Base-by-base conservation (phyloP, 495 filamentous ascomycete genomes). In the Parathielavia hyrcaniae region DNA sequence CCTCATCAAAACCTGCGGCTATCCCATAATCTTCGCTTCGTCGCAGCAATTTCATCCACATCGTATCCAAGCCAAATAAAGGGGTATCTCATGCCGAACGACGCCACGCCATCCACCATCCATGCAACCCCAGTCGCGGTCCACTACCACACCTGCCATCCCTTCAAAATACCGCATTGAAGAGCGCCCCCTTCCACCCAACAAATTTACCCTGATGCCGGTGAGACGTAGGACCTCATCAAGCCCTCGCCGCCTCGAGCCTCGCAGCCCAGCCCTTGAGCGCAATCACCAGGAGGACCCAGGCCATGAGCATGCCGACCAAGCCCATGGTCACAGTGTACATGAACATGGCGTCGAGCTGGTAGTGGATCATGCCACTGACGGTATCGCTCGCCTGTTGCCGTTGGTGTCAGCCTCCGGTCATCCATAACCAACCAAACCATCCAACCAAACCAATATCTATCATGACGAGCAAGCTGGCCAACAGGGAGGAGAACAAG, bases 261-360 rank as follows among this genome's bases (percentile, higher is more conserved):
- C 85, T 81, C 16, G 84, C 71, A 1, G 90, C 89, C 90, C 89
- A 96, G 17, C 90, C 92, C 71, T 95, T 96, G 63, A 97, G 70
- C n/a, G 92, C 84, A 50, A 96, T 81, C 4, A 87, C 69, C 35
- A 90, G 51, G 32, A 91, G 80, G 50, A 86, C 80, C 83, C 88
- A 93, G 0, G 90, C 86, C 89, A 97, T 93, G 38, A 95, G 69
- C 63, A 97, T 81, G 1, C 84, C 86, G 13, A 87, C 86, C 40
- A 92, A 66, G 5, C 92, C 92, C 81, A 96, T 86, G 26, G 84
- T 86, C 9, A 97, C 85, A 3, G 90, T 96, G 73, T 96, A 93
- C 58, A 89, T 81, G 71, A 96, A 95, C 92, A 96, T 97, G 55
- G 89, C 89, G 61, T 86, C 70, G 77, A 82, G 71, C 30, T 83